These are phyloP conservation scores for Quercus tomentella DNA, from an alignment of 331 rosid species.

Conservation along the genomic window DNA sequence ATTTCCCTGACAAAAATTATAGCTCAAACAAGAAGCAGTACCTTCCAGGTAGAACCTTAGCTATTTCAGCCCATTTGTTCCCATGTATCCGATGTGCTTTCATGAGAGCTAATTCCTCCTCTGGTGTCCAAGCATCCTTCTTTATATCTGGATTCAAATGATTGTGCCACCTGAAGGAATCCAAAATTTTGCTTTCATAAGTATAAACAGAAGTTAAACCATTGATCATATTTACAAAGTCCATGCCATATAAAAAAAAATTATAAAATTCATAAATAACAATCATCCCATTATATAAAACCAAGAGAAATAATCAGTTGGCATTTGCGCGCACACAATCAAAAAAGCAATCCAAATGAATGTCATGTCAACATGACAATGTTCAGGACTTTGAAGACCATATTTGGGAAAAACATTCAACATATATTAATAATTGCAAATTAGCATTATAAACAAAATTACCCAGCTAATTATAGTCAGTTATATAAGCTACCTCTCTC, in stretches of 20 bases:
- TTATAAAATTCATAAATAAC: background rate
- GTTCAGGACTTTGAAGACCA: background rate
- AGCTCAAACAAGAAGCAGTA: constrained; percentile 30
- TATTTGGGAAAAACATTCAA: background rate
- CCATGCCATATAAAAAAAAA: background rate
- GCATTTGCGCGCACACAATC: too few relatives aligned
- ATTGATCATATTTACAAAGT: background rate
- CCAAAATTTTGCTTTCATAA: background rate
- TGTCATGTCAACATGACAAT: too few relatives aligned
- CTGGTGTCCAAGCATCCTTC: constrained; percentile 91
- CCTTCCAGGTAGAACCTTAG: constrained; percentile 95
- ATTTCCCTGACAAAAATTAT: constrained; percentile 5
- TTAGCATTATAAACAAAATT: background rate
- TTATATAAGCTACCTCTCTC: constrained; percentile 71
- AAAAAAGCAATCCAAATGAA: too few relatives aligned
- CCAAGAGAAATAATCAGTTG: background rate
- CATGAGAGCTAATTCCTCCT: constrained; percentile 88
- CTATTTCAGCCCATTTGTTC: constrained; percentile 99
- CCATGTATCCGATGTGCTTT: constrained; percentile 79
- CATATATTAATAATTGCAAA: background rate
- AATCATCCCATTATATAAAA: background rate
- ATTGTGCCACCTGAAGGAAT: constrained; percentile 90
- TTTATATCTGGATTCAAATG: constrained; percentile 95
- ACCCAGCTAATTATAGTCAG: background rate
- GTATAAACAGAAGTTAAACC: background rate